These are phyloP conservation scores for Trichosporon sp. DNA, from an alignment of 1,284 basidiomycete genomes.

Conservation along the genomic window DNA sequence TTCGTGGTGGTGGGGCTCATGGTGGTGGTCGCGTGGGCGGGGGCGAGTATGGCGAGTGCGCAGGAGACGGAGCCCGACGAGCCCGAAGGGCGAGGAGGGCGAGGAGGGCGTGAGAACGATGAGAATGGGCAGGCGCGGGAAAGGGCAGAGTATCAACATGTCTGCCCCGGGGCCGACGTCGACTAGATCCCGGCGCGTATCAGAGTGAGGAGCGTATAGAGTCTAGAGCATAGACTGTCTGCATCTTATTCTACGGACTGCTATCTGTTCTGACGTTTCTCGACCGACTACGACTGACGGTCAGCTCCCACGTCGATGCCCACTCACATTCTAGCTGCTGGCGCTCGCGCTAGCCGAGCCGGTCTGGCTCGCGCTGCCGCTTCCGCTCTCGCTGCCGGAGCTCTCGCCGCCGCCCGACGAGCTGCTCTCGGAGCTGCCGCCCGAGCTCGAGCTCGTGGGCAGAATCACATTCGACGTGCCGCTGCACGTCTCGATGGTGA, in stretches of 20 bases:
- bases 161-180: too few relatives aligned
- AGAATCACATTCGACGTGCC: not conserved
- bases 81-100: not conserved
- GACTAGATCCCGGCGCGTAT: too few relatives aligned
- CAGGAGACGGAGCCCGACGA: not conserved
- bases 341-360: too few relatives aligned
- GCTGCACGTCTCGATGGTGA: not conserved
- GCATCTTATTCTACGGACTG: not conserved
- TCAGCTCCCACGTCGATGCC: too few relatives aligned
- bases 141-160: too few relatives aligned
- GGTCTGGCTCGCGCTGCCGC: too few relatives aligned
- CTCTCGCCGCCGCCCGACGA: not conserved
- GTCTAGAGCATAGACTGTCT: not conserved
- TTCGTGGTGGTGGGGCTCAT: conserved; percentile 25
- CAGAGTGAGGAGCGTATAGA: not conserved
- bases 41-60: not conserved
- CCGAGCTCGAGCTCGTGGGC: not conserved
- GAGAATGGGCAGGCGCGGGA: too few relatives aligned
- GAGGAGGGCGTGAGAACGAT: not conserved
- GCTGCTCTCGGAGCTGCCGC: not conserved
- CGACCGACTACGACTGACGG: too few relatives aligned
- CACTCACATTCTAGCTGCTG: too few relatives aligned
- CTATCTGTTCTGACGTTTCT: not conserved
- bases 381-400: too few relatives aligned
- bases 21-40: conserved; percentile 8